These are phyloP conservation scores for Takakia lepidozioides DNA, from an alignment of 225 moss, liverwort and hornwort genomes.

Conservation along the genomic window DNA sequence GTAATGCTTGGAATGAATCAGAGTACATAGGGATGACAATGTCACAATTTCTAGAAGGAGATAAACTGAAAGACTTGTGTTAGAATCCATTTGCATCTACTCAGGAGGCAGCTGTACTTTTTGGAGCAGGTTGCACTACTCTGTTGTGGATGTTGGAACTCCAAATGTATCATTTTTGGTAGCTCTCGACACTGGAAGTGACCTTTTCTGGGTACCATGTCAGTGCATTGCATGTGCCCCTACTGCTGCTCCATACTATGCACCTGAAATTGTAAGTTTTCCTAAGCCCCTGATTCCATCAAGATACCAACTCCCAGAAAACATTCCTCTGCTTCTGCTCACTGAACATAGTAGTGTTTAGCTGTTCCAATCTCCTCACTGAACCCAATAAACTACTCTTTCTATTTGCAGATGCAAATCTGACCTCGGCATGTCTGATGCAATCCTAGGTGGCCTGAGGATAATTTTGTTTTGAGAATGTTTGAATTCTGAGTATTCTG, in stretches of 20 bases:
- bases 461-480: slow-evolving; percentile 20
- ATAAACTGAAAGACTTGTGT: too few relatives aligned
- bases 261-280: slow-evolving; percentile 31
- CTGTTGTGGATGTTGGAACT: slow-evolving; percentile 61
- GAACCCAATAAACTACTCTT: too few relatives aligned
- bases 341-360: too few relatives aligned
- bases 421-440: too few relatives aligned
- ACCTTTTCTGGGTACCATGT: slow-evolving; percentile 82
- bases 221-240: slow-evolving; percentile 64
- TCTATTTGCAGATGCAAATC: too few relatives aligned
- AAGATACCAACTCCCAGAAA: neutral
- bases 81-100: too few relatives aligned
- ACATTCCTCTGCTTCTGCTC: neutral
- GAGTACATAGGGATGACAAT: too few relatives aligned
- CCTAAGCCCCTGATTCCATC: neutral
- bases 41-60: too few relatives aligned
- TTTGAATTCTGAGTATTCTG: too few relatives aligned
- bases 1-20: too few relatives aligned
- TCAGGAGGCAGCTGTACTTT: neutral
- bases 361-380: too few relatives aligned
- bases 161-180: slow-evolving; percentile 57
- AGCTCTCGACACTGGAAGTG: slow-evolving; percentile 78
- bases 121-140: slow-evolving; percentile 59
- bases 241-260: slow-evolving; percentile 13
- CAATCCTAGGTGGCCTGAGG: too few relatives aligned